Evolutionary conservation across 2,329 filamentous ascomycete genomes (phyloP).

Genomic region (Monosporascus sp.): DNA sequence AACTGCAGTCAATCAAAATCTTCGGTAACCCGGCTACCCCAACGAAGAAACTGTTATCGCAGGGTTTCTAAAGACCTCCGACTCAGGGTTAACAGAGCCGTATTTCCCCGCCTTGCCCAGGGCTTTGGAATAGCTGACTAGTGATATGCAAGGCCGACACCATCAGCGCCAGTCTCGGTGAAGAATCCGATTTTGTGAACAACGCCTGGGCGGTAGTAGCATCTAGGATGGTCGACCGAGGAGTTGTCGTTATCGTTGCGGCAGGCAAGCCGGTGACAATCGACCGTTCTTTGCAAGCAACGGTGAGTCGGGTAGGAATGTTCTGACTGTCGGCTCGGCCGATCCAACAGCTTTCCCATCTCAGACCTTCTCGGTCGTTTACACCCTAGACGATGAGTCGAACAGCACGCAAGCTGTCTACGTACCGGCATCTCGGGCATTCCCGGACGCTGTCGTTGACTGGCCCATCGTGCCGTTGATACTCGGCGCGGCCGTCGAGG

Average conservation of each 20-base stretch:
- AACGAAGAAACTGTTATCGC: constrained; percentile 19
- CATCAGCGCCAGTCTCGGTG: constrained; percentile 18
- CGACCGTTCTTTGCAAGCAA: constrained; percentile 21
- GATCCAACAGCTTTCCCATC: constrained; percentile 16
- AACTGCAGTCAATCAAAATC: constrained; percentile 18
- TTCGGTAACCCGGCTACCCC: constrained; percentile 14
- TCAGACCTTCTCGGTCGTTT: constrained; percentile 13
- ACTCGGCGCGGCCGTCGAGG: constrained; percentile 17
- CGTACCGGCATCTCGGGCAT: constrained; percentile 13
- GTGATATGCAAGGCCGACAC: constrained; percentile 16
- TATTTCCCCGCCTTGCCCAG: neutral
- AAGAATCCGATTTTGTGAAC: constrained; percentile 19
- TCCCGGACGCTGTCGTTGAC: constrained; percentile 17
- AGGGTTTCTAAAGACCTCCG: constrained; percentile 17
- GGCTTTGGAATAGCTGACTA: neutral
- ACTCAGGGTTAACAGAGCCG: constrained; percentile 10
- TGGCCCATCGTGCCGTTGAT: constrained; percentile 22
- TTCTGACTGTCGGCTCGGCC: constrained; percentile 20
- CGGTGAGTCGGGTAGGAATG: constrained; percentile 20
- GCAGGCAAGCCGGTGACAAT: constrained; percentile 16
- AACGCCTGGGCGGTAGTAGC: constrained; percentile 39
- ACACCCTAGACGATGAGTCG: constrained; percentile 13
- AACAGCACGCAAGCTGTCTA: constrained; percentile 21
- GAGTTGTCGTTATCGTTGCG: constrained; percentile 20
- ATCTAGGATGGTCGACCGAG: constrained; percentile 32